Evolutionary conservation across 164 flowering plant genomes (phyloP).

Genomic region (Kingdonia uniflora): DNA sequence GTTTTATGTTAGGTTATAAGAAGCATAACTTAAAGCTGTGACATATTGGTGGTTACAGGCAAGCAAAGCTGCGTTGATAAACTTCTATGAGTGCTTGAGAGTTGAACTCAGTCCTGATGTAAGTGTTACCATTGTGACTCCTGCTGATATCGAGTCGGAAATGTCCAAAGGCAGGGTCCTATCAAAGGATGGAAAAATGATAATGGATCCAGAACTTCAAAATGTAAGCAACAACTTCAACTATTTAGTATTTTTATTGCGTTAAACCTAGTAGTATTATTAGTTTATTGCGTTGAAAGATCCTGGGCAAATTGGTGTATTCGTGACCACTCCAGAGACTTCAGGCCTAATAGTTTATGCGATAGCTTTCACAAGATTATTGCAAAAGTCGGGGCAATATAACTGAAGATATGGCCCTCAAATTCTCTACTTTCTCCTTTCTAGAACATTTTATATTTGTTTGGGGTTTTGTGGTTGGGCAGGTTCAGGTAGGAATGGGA

Average conservation of each 20-base stretch:
- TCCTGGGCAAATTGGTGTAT: no score
- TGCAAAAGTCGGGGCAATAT: no score
- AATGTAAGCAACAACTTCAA: conserved; percentile 38
- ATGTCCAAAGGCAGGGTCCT: conserved; percentile 36
- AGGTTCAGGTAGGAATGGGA: not conserved
- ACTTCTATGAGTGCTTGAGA: conserved; percentile 22
- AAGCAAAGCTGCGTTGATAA: conserved; percentile 19
- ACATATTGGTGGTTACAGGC: conserved; percentile 9
- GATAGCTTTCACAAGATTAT: not conserved
- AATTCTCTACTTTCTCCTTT: no score
- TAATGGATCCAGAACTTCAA: conserved; percentile 27
- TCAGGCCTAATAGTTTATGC: not conserved
- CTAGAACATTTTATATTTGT: no score
- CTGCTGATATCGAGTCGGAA: conserved; percentile 41
- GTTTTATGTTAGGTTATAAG: no score
- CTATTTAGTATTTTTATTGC: no score
- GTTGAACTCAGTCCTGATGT: conserved; percentile 34
- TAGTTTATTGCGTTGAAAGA: no score
- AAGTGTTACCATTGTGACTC: conserved; percentile 42
- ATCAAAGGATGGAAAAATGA: conserved; percentile 20
- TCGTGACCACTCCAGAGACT: no score
- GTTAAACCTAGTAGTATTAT: no score
- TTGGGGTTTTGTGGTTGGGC: no score
- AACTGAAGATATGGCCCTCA: not conserved
- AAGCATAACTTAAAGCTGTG: no score